Evolutionary conservation across 495 filamentous ascomycete species (phyloP).

Genomic region (Hapsidospora chrysogenum): DNA sequence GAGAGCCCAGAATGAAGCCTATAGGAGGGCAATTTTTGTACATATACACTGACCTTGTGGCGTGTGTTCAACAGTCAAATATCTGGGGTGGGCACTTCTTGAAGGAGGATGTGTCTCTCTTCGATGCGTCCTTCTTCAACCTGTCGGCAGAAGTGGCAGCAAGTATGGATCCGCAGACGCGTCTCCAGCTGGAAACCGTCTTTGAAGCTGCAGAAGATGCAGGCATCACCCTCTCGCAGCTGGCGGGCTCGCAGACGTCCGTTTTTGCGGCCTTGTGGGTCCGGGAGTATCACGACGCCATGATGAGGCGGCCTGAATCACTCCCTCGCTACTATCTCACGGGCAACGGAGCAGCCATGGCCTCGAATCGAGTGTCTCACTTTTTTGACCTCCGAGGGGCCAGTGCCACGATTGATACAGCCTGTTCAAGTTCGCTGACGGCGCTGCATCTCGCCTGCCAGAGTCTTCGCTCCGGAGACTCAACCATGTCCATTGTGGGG

Average conservation of each 20-base stretch:
- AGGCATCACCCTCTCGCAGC: neutral
- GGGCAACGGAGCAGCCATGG: conserved; percentile 8
- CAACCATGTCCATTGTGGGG: conserved; percentile 9
- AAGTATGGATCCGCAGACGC: neutral
- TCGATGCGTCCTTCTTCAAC: conserved; percentile 71
- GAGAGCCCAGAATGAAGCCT: neutral
- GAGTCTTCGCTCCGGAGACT: conserved; percentile 26
- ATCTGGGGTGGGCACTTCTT: conserved; percentile 55
- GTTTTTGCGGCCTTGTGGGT: neutral
- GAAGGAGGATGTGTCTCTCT: conserved; percentile 41
- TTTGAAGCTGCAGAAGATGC: neutral
- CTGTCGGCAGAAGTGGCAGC: conserved; percentile 19
- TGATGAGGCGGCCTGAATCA: too few species aligned
- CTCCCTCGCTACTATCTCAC: neutral
- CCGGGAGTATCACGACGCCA: neutral
- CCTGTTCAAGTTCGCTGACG: conserved; percentile 30
- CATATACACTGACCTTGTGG: too few species aligned
- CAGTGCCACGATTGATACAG: conserved; percentile 23
- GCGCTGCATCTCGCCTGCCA: conserved; percentile 32
- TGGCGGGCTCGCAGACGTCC: neutral
- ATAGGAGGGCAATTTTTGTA: too few species aligned
- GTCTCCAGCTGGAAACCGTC: neutral
- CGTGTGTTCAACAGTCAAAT: too few species aligned
- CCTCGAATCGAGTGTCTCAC: conserved; percentile 24
- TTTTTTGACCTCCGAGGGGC: conserved; percentile 25